Evolutionary conservation across 2,329 filamentous ascomycete species (phyloP), one percentile per base, ranked within the genome.

Genomic region (Cercospora sojina): DNA sequence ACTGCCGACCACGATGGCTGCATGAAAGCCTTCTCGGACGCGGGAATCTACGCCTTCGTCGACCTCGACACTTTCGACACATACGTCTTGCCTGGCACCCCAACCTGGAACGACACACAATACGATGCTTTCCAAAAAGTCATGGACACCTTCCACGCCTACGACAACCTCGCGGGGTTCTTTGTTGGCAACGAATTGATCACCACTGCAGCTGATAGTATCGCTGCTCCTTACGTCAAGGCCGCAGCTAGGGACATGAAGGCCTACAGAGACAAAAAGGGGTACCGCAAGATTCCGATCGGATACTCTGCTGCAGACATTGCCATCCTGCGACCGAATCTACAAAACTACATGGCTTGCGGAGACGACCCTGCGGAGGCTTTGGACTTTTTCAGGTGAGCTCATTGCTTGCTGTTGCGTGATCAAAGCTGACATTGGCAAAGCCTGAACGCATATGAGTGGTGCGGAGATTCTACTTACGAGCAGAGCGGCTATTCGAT

Each of bases 241-340:
- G 92, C 95, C 78, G 89, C 91, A 59, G 64, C 66, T 66, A 87
- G 90, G 68, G 92, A 96, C 77, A 84, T 96, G 82, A 96, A 96
- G 81, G 87, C 88, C 6, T 93, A 96, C 80, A 86, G 91, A 65
- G 85, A 91, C 74, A 80, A 82, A 62, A 91, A 93, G 81, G 85
- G 85, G 9, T 96, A 95, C 79, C 90, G 93, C 71, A 83, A 89
- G 49, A 92, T 96, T 70, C 92, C 92, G 10, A 84, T 96, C 65
- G 93, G 93, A 63, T 97, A 97, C 81, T 93, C 91, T 8, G 92
- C 92, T 10, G 91, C 92, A 41, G 92, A 96, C 77, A 94, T 96
- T 74, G 85, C 90, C 3, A 84, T 89, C 66, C 81, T 88, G 13
- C 85, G 87, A 13, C 87, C 87, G 29, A 88, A 87, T 82, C 79